A percentile compares a stretch with the other conserved stretches of the same genome.
Conservation (phyloP, 176 grass and related monocot genomes). For the Ensete glaucum region DNA sequence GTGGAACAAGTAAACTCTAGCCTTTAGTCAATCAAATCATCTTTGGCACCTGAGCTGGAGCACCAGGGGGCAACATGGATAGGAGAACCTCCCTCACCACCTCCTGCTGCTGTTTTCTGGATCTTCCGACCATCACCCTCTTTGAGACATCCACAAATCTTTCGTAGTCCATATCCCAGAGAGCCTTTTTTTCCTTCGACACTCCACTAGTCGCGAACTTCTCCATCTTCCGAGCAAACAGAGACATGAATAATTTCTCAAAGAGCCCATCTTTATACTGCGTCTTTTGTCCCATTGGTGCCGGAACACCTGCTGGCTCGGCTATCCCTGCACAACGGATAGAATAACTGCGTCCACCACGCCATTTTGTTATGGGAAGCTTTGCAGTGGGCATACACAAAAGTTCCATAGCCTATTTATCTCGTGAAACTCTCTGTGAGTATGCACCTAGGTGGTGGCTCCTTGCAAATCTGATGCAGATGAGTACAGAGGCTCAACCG, state of each 20-base stretch:
- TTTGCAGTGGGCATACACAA: slow-evolving; percentile 23
- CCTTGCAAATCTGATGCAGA: neutral
- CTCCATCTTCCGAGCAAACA: slow-evolving; percentile 91
- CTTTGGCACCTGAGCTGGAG: slow-evolving; percentile 41
- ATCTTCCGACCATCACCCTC: slow-evolving; percentile 65
- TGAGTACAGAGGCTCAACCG: neutral
- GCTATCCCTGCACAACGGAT: slow-evolving; percentile 12
- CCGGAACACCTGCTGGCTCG: slow-evolving; percentile 49
- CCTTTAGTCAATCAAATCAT: neutral
- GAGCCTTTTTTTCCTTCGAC: slow-evolving; percentile 20
- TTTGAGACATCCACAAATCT: slow-evolving; percentile 86
- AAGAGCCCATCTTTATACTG: slow-evolving; percentile 65
- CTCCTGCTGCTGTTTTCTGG: slow-evolving; percentile 72
- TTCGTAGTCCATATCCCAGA: slow-evolving; percentile 89
- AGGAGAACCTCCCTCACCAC: slow-evolving; percentile 76
- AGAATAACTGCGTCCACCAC: neutral
- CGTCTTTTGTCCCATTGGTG: slow-evolving; percentile 92
- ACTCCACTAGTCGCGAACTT: slow-evolving; percentile 33
- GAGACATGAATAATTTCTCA: slow-evolving; percentile 73
- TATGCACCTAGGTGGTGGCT: neutral
- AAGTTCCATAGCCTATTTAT: slow-evolving; percentile 14
- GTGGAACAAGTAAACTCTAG: too few species aligned
- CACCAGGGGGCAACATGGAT: slow-evolving; percentile 76
- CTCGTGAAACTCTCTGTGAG: neutral
- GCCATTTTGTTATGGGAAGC: slow-evolving; percentile 1